phyloP scores from a whole-genome alignment of 352 stramenopile genomes.

The Phytophthora fragariae region DNA sequence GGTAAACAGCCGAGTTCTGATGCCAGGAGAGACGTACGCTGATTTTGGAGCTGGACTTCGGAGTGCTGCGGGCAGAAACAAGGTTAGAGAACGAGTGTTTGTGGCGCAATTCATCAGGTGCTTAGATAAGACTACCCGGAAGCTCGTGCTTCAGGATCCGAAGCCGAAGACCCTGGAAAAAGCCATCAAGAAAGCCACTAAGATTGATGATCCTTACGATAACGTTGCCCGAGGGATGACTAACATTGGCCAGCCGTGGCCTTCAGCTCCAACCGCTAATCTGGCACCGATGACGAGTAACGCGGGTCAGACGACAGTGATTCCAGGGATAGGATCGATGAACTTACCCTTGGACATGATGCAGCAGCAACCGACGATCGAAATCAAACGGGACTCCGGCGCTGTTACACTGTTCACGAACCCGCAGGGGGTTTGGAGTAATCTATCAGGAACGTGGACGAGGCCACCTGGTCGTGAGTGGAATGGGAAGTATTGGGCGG shows the following conservation, averaged over 20 bases:
- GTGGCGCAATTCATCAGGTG: no score
- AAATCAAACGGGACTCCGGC: no score
- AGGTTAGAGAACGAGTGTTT: no score
- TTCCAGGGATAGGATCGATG: neutral
- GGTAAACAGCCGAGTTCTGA: no score
- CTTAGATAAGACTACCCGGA: no score
- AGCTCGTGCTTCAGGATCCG: no score
- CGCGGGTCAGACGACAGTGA: neutral
- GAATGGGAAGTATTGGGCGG: neutral
- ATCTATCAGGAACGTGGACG: neutral
- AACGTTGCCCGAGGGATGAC: neutral
- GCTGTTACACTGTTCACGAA: neutral
- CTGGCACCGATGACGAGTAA: neutral
- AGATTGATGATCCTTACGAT: neutral
- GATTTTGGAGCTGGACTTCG: no score
- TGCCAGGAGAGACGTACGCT: no score
- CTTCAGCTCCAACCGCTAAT: neutral
- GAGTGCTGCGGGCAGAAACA: no score
- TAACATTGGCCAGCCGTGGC: neutral
- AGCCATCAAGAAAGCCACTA: neutral
- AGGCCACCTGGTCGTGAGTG: neutral
- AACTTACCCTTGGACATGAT: neutral
- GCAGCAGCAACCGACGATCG: no score
- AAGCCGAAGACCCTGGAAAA: neutral
- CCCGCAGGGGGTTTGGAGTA: neutral